Percentiles rank a stretch among this genome's conserved stretches.
Conservation (phyloP, 345 rosid genomes). For the Gossypium anomalum region DNA sequence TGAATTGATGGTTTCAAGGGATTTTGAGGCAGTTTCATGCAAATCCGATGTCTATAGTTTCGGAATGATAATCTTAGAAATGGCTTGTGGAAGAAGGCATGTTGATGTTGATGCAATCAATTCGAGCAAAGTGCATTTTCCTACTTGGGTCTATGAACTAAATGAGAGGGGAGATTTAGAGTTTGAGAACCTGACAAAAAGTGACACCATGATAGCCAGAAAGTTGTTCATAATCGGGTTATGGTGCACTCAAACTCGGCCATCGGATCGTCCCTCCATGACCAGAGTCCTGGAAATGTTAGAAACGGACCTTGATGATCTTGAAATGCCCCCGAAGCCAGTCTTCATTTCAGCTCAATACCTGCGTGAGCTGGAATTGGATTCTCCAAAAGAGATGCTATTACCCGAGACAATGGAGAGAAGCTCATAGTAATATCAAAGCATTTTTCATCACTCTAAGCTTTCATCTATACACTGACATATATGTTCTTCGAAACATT, state of each 20-base stretch:
- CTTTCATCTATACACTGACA: background rate
- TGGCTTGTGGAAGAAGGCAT: constrained; percentile 12
- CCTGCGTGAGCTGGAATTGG: background rate
- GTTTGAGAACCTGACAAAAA: constrained; percentile 5
- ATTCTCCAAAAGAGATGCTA: constrained; percentile 5
- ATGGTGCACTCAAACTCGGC: constrained; percentile 34
- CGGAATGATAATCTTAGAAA: constrained; percentile 8
- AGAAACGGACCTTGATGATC: constrained; percentile 14
- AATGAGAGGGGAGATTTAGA: constrained; percentile 12
- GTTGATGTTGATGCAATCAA: background rate
- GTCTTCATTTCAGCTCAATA: constrained; percentile 21
- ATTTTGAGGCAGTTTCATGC: background rate
- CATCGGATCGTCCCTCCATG: constrained; percentile 35
- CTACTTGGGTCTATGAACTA: constrained; percentile 17
- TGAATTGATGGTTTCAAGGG: background rate
- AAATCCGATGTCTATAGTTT: constrained; percentile 18
- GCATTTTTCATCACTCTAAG: background rate
- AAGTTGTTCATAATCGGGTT: constrained; percentile 33
- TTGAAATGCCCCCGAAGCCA: constrained; percentile 33
- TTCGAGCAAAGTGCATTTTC: constrained; percentile 4
- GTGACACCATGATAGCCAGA: constrained; percentile 15
- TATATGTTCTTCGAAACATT: background rate
- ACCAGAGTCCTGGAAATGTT: constrained; percentile 36
- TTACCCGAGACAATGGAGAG: constrained; percentile 13
- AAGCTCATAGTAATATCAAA: constrained; percentile 1